Evolutionary conservation across 2,329 filamentous ascomycete genomes (phyloP).

Genomic region (Verticillium albo-atrum): DNA sequence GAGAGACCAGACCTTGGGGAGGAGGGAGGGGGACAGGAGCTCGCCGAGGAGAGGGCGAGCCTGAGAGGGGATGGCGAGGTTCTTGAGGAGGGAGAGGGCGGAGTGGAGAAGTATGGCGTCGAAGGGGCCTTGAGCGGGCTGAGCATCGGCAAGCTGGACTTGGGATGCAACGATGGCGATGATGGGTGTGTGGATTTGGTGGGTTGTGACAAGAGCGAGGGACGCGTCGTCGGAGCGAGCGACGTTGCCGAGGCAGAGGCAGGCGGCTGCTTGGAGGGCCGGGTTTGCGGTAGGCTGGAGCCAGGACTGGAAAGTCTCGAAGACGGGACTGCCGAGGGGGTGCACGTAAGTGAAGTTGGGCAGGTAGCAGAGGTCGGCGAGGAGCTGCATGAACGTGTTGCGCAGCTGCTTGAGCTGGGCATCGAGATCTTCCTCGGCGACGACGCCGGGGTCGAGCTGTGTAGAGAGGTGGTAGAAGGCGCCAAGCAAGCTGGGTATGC

Average conservation of each 20-base stretch:
- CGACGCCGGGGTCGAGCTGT: slow-evolving; percentile 27
- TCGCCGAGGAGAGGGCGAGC: slow-evolving; percentile 48
- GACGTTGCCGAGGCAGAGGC: slow-evolving; percentile 58
- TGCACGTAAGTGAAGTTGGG: slow-evolving; percentile 39
- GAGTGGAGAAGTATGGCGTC: slow-evolving; percentile 53
- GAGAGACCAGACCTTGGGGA: slow-evolving; percentile 51
- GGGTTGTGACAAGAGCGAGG: slow-evolving; percentile 39
- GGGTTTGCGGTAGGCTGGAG: slow-evolving; percentile 29
- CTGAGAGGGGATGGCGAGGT: slow-evolving; percentile 52
- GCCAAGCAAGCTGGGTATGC: slow-evolving; percentile 39
- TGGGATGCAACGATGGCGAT: slow-evolving; percentile 21
- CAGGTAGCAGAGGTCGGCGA: slow-evolving; percentile 49
- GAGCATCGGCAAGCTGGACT: slow-evolving; percentile 19
- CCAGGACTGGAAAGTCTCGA: slow-evolving; percentile 42
- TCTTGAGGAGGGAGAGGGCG: slow-evolving; percentile 57
- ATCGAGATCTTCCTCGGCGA: slow-evolving; percentile 39
- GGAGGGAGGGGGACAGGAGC: slow-evolving; percentile 37
- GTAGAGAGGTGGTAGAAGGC: slow-evolving; percentile 45
- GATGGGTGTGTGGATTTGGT: slow-evolving; percentile 38
- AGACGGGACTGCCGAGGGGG: slow-evolving; percentile 36
- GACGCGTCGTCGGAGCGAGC: slow-evolving; percentile 54
- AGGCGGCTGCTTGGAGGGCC: slow-evolving; percentile 51
- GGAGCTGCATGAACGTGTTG: slow-evolving; percentile 42
- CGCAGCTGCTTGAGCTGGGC: slow-evolving; percentile 43
- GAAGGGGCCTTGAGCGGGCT: slow-evolving; percentile 7